phyloP scores from a whole-genome alignment of 768 basidiomycete species.

The Lactarius akahatsu region DNA sequence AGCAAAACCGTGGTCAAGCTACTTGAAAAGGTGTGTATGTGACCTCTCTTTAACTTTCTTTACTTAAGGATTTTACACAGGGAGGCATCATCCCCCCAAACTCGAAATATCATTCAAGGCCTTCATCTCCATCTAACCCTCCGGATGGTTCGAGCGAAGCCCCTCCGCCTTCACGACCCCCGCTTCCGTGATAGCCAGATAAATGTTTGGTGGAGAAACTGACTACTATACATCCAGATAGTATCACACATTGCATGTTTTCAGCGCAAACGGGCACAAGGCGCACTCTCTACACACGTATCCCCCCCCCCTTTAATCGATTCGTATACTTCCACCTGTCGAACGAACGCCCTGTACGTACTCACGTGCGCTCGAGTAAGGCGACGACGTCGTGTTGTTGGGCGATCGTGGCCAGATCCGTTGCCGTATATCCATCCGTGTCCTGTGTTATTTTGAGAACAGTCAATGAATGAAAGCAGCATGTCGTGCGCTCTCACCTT shows the following conservation, averaged over 20 bases:
- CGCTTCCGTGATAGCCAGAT: conserved; percentile 3
- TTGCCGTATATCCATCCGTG: conserved; percentile 58
- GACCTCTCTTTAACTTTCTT: background rate
- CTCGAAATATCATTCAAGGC: conserved; percentile 53
- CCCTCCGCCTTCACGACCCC: conserved; percentile 9
- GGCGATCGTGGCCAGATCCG: conserved; percentile 59
- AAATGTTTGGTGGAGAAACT: background rate
- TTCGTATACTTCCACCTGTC: background rate
- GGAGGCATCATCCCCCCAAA: conserved; percentile 60
- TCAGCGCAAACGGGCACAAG: background rate
- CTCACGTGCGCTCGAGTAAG: conserved; percentile 33
- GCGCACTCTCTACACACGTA: background rate
- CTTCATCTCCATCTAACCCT: background rate
- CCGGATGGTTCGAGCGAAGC: background rate
- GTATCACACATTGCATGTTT: background rate
- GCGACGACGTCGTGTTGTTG: conserved; percentile 55
- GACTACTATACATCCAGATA: background rate
- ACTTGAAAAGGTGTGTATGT: conserved; percentile 67
- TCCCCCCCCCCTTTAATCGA: background rate
- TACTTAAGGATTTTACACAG: conserved; percentile 37
- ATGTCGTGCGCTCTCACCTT: conserved; percentile 48
- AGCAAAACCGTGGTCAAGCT: conserved; percentile 73
- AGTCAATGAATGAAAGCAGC: background rate
- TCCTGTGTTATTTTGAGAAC: conserved; percentile 46
- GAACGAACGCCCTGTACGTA: background rate